Evolutionary conservation across 495 filamentous ascomycete genomes (phyloP).

Genomic region (Penicillium argentinense): DNA sequence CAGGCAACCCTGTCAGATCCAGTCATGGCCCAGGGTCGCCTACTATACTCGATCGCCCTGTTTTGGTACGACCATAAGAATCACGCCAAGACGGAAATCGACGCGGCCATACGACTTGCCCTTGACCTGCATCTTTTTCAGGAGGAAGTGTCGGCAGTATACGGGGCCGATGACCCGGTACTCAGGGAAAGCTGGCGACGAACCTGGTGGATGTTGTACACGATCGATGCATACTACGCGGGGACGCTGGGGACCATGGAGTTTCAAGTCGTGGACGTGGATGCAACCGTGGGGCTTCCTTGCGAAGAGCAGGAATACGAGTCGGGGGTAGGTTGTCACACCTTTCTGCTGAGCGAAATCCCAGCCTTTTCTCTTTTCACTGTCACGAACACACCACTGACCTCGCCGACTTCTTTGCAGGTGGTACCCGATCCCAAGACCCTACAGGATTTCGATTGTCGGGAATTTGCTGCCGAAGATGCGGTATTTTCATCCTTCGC

Average conservation of each 20-base stretch:
- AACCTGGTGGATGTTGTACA: conserved; percentile 40
- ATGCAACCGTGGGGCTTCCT: conserved; percentile 63
- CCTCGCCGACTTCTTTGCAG: conserved; percentile 32
- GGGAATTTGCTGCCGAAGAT: conserved; percentile 60
- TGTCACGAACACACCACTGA: background rate
- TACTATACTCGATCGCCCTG: conserved; percentile 33
- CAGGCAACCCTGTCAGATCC: conserved; percentile 53
- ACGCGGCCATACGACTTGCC: conserved; percentile 38
- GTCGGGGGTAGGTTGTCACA: conserved; percentile 53
- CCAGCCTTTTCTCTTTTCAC: background rate
- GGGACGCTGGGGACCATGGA: conserved; percentile 30
- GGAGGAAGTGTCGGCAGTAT: conserved; percentile 14
- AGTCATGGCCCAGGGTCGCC: conserved; percentile 26
- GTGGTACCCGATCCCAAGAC: conserved; percentile 60
- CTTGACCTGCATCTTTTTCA: conserved; percentile 26
- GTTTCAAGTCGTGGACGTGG: conserved; percentile 56
- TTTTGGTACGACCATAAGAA: conserved; percentile 33
- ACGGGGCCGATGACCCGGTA: conserved; percentile 23
- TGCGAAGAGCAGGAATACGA: conserved; percentile 75
- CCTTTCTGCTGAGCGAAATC: background rate
- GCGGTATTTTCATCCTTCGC: conserved; percentile 75
- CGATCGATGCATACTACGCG: conserved; percentile 29
- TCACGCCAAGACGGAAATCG: conserved; percentile 22
- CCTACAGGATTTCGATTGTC: conserved; percentile 70
- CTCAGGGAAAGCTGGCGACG: conserved; percentile 34